Evolutionary conservation across 2,329 filamentous ascomycete genomes (phyloP), one percentile per base, ranked within the genome.

Genomic region (Xylariaceae sp.): DNA sequence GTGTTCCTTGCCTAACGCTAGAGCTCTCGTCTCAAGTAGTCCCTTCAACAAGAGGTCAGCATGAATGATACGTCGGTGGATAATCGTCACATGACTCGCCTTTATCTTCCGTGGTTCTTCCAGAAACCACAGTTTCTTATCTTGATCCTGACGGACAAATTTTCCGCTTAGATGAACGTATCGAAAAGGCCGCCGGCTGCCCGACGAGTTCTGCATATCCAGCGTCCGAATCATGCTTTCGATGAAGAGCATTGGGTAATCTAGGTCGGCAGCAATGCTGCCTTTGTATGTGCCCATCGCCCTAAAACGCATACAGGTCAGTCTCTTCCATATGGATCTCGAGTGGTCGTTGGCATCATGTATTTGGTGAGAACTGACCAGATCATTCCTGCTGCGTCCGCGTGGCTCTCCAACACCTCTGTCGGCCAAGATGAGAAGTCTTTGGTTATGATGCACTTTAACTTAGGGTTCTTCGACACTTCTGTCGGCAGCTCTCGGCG

Each of bases 101-200:
- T 59, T 60, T 14, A 57, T 41, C 37, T 60, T 62, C 25, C 59
- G 54, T 25, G 54, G 46, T 11, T 60, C 55, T 2, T 52, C 56
- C 17, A 59, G 34, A 1, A 59, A 58, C 50, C 56, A 63, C 14
- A 67, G 14, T 21, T 47, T 60, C 17, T 53, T 43, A 5, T 64
- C 55, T 42, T 67, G 65, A 16, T 67, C 53, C 16, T 59, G 62
- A 10, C 55, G 49, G 1, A 65, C 64, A 22, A 63, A 65, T 12
- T 57, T 62, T 2, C 65, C 65, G 32, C 64, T 66, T 5, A 67
- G 47, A 29, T 63, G 63, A 3, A 67, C 52, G 25, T 57, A 64
- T 32, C 55, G 54, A 21, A 67, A 66, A 2, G 10, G 53, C 0
- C 47, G 33, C 22, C 53, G 39, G n/a, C n/a, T n/a, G n/a, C n/a